Evolutionary conservation across 495 filamentous ascomycete species (phyloP).

Genomic region (Xylaria castorea): DNA sequence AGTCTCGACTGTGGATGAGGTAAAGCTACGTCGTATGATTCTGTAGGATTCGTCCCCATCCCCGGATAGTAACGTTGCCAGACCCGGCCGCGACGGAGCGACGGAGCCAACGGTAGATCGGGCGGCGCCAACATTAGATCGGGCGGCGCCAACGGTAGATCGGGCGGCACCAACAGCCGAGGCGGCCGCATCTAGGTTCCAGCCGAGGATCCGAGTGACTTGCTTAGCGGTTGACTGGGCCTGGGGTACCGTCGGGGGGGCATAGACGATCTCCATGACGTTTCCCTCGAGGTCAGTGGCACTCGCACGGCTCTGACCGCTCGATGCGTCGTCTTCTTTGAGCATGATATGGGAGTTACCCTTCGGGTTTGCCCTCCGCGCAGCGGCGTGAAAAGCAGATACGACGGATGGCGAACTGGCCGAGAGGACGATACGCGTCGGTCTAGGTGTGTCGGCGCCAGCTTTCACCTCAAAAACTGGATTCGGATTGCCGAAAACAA

Average conservation of each 20-base stretch:
- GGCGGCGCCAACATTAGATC: conserved; percentile 20
- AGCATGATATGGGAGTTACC: conserved; percentile 29
- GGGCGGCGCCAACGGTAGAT: conserved; percentile 32
- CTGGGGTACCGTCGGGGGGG: conserved; percentile 30
- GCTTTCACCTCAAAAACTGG: conserved; percentile 51
- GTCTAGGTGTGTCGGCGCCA: conserved; percentile 37
- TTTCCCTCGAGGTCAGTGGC: conserved; percentile 61
- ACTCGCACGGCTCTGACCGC: conserved; percentile 43
- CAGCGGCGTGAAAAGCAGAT: conserved; percentile 51
- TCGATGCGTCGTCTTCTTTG: conserved; percentile 21
- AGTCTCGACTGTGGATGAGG: conserved; percentile 43
- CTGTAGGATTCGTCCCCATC: conserved; percentile 39
- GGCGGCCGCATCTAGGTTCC: conserved; percentile 55
- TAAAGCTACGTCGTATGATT: conserved; percentile 43
- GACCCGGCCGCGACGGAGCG: conserved; percentile 29
- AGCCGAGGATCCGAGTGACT: conserved; percentile 55
- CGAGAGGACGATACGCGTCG: conserved; percentile 49
- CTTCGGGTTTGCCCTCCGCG: conserved; percentile 48
- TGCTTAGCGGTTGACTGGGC: conserved; percentile 49
- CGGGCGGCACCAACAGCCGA: conserved; percentile 31
- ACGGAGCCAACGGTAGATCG: conserved; percentile 34
- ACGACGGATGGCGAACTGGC: conserved; percentile 50
- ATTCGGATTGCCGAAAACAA: conserved; percentile 42
- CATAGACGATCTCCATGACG: conserved; percentile 56
- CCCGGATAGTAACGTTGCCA: conserved; percentile 29